Evolutionary conservation across 2,329 filamentous ascomycete genomes (phyloP), one percentile per base, ranked within the genome.

Genomic region (Monosporascus sp.): DNA sequence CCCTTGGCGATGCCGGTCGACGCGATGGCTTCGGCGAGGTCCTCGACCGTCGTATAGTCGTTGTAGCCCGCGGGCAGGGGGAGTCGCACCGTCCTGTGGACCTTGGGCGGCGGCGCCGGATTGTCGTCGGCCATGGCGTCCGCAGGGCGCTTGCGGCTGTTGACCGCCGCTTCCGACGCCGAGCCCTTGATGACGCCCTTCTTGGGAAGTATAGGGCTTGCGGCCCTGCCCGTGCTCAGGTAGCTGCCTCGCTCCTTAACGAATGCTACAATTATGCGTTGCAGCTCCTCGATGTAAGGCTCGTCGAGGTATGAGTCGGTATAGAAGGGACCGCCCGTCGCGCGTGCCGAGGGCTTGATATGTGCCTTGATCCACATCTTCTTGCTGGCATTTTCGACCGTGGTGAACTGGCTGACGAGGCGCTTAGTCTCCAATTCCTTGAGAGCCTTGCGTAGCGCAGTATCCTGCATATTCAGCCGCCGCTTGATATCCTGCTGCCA

Each of bases 331-430:
- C 94, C 94, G 47, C 94, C 94, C 0, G 91, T 96, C 47, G 95
- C 89, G 56, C 94, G 88, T 57, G 97, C 92, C 51, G 87, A 90
- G 0, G 94, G 93, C 11, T 85, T 83, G 55, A 99, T 81, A 57
- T 86, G 86, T 51, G 86, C 84, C 65, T 96, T 86, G 80, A 99
- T 96, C 78, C 94, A 99, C 81, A 96, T 96, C 73, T 96, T 96
- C 68, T 94, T 88, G 60, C 86, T 89, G 27, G 90, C 90, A 66
- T 89, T 86, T 73, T 96, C 91, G 71, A 96, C 91, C 70, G 88
- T 94, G 73, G 93, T 94, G 73, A 97, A 91, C 53, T 86, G 84
- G 64, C 89, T 88, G 69, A 99, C 91, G 67, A 95, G 84, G 37
- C 85, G 84, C 68, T 90, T 92, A 39, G 79, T 75, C 70, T 95